Evolutionary conservation across 177 flowering plant species (phyloP).

Genomic region (Vitis hybrid): DNA sequence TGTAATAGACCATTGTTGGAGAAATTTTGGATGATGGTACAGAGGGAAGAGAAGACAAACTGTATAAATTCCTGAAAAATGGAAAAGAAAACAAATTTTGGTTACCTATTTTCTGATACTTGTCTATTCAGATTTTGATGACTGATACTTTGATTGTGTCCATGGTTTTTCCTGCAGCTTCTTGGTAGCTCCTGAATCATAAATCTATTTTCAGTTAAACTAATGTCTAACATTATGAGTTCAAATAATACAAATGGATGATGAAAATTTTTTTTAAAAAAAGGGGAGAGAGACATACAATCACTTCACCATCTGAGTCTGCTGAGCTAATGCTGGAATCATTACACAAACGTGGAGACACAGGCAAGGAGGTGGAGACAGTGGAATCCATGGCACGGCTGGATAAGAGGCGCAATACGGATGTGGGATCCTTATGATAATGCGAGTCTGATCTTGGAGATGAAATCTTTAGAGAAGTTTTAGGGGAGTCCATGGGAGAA

Average conservation of each 20-base stretch:
- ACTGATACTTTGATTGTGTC: constrained; percentile 21
- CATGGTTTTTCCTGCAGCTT: constrained; percentile 25
- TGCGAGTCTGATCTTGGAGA: constrained; percentile 35
- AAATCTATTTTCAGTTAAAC: constrained; percentile 12
- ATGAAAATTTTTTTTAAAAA: background rate
- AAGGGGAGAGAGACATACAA: constrained; percentile 23
- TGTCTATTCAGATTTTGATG: constrained; percentile 27
- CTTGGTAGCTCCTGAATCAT: constrained; percentile 32
- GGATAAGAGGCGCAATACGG: constrained; percentile 50
- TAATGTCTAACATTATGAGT: background rate
- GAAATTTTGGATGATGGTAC: background rate
- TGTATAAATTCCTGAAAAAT: background rate
- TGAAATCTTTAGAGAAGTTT: constrained; percentile 33
- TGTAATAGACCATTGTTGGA: background rate
- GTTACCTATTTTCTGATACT: constrained; percentile 38
- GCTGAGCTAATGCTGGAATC: constrained; percentile 36
- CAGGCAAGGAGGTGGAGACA: constrained; percentile 34
- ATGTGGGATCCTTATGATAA: constrained; percentile 27
- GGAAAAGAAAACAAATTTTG: background rate
- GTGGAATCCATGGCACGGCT: constrained; percentile 28
- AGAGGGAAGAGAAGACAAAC: background rate
- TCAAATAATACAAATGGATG: background rate
- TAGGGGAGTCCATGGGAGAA: constrained; percentile 53
- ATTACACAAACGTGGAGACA: constrained; percentile 33
- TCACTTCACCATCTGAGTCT: constrained; percentile 50